A percentile compares a stretch with the other conserved stretches of the same genome.
Evolutionary conservation across 73 alveolate genomes (phyloP).

Genomic region (Uronychia setigera): DNA sequence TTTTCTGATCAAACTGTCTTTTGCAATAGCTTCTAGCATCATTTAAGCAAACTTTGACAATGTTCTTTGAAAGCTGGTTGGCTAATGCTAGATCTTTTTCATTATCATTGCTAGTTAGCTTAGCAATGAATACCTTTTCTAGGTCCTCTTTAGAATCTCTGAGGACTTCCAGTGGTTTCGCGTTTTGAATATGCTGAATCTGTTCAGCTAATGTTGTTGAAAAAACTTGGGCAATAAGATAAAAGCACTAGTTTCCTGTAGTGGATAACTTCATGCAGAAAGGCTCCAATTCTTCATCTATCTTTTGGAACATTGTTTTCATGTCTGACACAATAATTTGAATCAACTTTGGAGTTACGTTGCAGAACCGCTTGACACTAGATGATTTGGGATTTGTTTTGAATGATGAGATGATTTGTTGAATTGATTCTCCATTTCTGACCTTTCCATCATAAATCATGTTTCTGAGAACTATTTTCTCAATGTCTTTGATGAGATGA

Average conservation of each 20-base stretch:
- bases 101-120: conserved; percentile 29
- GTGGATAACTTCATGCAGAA: conserved; percentile 11
- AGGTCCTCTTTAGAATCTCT: not conserved
- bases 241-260: not conserved
- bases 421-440: not conserved
- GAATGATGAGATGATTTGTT: not conserved
- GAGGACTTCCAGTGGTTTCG: not conserved
- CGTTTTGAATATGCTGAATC: not conserved
- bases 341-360: conserved; percentile 2
- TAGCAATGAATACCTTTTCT: conserved; percentile 21
- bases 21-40: not conserved
- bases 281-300: conserved; percentile 33
- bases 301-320: not conserved
- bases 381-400: not conserved
- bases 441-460: not conserved
- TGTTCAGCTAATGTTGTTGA: not conserved
- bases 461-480: not conserved
- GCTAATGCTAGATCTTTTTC: conserved; percentile 22
- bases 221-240: conserved; percentile 7
- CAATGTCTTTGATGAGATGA: not conserved
- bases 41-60: not conserved
- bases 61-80: not conserved
- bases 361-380: not conserved
- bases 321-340: not conserved
- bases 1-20: not conserved